Conservation (phyloP, 2,329 filamentous ascomycete species). For the Fusarium hostae region DNA sequence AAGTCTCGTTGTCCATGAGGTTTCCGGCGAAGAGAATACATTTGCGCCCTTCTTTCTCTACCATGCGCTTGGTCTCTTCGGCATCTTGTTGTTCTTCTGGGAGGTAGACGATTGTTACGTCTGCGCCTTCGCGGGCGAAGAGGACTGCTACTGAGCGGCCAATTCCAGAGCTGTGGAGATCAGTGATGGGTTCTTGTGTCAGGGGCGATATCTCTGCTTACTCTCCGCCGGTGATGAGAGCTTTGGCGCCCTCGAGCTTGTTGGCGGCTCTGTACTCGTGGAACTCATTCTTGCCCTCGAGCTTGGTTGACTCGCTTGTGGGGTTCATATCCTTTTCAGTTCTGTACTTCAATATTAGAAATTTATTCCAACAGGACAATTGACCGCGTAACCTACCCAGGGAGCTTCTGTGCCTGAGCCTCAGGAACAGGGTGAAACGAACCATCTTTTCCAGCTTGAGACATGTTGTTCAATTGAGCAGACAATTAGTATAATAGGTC, state of each 20-base stretch:
- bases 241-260: constrained; percentile 62
- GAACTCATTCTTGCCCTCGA: constrained; percentile 53
- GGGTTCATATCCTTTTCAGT: constrained; percentile 54
- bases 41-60: constrained; percentile 61
- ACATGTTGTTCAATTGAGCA: constrained; percentile 15
- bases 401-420: constrained; percentile 51
- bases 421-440: constrained; percentile 50
- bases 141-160: constrained; percentile 65
- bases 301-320: constrained; percentile 53
- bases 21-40: constrained; percentile 62
- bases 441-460: constrained; percentile 42
- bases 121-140: constrained; percentile 67
- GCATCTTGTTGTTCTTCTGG: constrained; percentile 67
- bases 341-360: constrained; percentile 15
- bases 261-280: constrained; percentile 56
- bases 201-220: constrained; percentile 44
- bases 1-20: constrained; percentile 61
- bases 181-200: accelerated
- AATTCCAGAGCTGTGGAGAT: constrained; percentile 59
- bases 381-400: constrained; percentile 45
- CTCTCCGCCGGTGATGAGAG: constrained; percentile 67
- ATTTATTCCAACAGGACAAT: accelerated
- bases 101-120: constrained; percentile 66
- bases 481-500: neutral
- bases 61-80: constrained; percentile 61